Evolutionary conservation across 257 asterid genomes (phyloP), one percentile per base, ranked within the genome.

Genomic region (Solanum medicagineum): DNA sequence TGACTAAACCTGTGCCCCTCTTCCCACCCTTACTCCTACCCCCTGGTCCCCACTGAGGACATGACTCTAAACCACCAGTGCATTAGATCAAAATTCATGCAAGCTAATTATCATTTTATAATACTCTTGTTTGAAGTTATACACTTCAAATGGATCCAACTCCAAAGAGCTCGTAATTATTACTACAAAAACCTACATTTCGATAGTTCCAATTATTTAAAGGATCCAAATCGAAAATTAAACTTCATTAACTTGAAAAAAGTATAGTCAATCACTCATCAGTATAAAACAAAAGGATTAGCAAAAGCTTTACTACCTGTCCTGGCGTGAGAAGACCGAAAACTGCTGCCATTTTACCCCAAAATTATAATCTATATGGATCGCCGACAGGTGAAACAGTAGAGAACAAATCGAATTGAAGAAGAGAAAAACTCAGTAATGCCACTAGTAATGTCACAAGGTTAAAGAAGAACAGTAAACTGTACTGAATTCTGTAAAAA

Each of bases 251-350:
- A 75, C 62, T 75, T 49, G 24, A 36, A 47, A 1, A 82, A 59
- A 7, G 57, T 65, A 9, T 20, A 68, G 6, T 81, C 57, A 83
- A 55, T 49, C 63, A 83, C 55, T 49, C 62, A 26, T 63, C 47
- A 57, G 11, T 44, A 73, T n/a, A 59, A 81, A 66, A 45, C 8
- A 83, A 53, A 22, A 24, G n/a, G 81, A 75, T 49, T 22, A 75
- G 55, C 45, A 75, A 74, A 24, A 88, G 45, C 80, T 12, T 49
- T 75, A 75, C 45, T 83, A 94, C 97, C 96, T 90, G 97, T 42
- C 95, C 96, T 66, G 97, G 92, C 19, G 95, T 91, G 83, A 93
- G 88, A 68, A 92, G 96, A 51, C 92, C 96, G 71, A 95, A 83
- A 88, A 80, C 94, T 93, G 90, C 93, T 85, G 89, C 92, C 98